Conservation (phyloP, 768 basidiomycete species). For the Phylloporus scabripes region DNA sequence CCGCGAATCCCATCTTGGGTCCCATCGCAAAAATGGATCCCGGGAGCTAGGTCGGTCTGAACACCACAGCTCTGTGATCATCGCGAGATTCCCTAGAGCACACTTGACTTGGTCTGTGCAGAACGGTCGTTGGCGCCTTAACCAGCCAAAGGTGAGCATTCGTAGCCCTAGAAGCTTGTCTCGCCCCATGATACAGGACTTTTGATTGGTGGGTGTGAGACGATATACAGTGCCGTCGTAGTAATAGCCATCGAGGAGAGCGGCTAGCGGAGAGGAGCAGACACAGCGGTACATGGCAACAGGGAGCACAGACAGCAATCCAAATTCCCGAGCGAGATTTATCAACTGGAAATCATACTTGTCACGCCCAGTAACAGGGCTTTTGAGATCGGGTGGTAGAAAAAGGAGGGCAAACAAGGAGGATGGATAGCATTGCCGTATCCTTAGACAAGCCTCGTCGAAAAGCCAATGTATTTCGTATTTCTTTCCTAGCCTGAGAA, state of each 20-base stretch:
- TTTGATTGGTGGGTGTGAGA: slow-evolving; percentile 20
- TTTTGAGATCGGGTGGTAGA: slow-evolving; percentile 17
- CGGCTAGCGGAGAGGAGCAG: slow-evolving; percentile 15
- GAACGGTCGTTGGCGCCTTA: slow-evolving; percentile 10
- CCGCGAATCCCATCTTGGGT: slow-evolving; percentile 17
- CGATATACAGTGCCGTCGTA: slow-evolving; percentile 13
- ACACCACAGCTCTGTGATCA: slow-evolving; percentile 19
- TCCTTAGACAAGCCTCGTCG: slow-evolving; percentile 18
- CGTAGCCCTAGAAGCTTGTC: slow-evolving; percentile 21
- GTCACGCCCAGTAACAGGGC: slow-evolving; percentile 20
- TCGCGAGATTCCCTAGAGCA: slow-evolving; percentile 18
- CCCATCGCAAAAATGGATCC: slow-evolving; percentile 22
- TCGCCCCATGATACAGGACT: slow-evolving; percentile 22
- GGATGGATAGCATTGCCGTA: slow-evolving; percentile 20
- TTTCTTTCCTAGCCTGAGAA: slow-evolving; percentile 22
- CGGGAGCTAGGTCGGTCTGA: slow-evolving; percentile 15
- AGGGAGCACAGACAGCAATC: slow-evolving; percentile 18
- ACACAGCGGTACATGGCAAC: slow-evolving; percentile 23
- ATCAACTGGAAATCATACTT: slow-evolving; percentile 24
- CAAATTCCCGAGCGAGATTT: slow-evolving; percentile 22
- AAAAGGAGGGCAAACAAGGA: slow-evolving; percentile 24
- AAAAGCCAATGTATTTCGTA: slow-evolving; percentile 22
- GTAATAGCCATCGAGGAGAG: slow-evolving; percentile 23
- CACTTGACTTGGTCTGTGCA: slow-evolving; percentile 20
- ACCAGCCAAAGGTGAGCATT: slow-evolving; percentile 17